A percentile compares a stretch with the other conserved stretches of the same genome.
Conservation (phyloP, 2,329 filamentous ascomycete genomes). For the Aspergillus floridensis region DNA sequence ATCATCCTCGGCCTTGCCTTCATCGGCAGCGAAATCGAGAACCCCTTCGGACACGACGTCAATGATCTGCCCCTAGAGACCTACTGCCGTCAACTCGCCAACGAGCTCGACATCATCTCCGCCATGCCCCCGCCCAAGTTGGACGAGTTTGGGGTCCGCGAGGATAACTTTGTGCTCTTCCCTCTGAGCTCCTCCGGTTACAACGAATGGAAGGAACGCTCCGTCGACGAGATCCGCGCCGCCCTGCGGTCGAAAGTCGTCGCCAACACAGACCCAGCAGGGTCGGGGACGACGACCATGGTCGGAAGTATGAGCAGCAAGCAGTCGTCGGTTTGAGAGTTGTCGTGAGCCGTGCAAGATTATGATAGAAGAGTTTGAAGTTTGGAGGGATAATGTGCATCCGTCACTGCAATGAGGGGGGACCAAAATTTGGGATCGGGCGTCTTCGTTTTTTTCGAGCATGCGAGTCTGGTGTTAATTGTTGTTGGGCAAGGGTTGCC, state of each 20-base stretch:
- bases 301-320: constrained; percentile 21
- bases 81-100: constrained; percentile 71
- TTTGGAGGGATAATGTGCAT: constrained; percentile 5
- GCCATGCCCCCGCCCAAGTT: constrained; percentile 53
- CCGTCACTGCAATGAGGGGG: constrained; percentile 3
- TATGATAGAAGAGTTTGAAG: not conserved
- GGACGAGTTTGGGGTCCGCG: constrained; percentile 47
- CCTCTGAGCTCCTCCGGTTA: constrained; percentile 47
- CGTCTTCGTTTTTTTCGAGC: constrained; percentile 14
- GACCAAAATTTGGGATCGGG: constrained; percentile 15
- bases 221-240: constrained; percentile 47
- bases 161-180: constrained; percentile 39
- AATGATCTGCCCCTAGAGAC: constrained; percentile 76
- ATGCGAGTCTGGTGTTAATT: constrained; percentile 29
- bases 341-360: not conserved
- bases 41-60: constrained; percentile 79
- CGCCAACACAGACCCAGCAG: constrained; percentile 17
- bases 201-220: constrained; percentile 49
- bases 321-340: constrained; percentile 19
- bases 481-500: constrained; percentile 9
- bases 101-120: constrained; percentile 72
- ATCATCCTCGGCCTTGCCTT: constrained; percentile 76
- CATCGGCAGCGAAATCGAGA: constrained; percentile 80
- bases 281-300: constrained; percentile 26
- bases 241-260: constrained; percentile 41